These are phyloP conservation scores for Tilletia setariae DNA, from an alignment of 1,284 basidiomycete genomes.

Conservation along the genomic window DNA sequence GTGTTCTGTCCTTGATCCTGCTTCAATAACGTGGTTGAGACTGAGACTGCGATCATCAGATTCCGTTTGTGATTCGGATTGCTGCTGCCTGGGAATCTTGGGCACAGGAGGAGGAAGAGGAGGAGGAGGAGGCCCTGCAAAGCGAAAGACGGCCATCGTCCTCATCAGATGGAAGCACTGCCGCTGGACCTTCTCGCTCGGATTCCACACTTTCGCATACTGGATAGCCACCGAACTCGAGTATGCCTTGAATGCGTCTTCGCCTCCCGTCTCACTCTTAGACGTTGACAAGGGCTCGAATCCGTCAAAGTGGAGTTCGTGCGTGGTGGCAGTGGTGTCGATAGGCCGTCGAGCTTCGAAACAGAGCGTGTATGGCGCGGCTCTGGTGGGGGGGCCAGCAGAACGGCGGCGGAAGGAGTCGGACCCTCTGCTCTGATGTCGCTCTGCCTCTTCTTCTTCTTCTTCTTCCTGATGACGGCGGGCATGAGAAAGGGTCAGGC, in stretches of 20 bases:
- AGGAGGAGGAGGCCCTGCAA: not conserved
- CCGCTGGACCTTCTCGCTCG: conserved; percentile 1
- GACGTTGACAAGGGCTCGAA: not conserved
- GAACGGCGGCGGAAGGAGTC: not conserved
- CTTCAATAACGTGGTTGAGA: too few relatives aligned
- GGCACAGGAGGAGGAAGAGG: too few relatives aligned
- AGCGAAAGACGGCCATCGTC: not conserved
- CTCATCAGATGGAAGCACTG: not conserved
- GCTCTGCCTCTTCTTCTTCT: not conserved
- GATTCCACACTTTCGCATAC: conserved; percentile 12
- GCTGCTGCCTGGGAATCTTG: too few relatives aligned
- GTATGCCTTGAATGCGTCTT: conserved; percentile 4
- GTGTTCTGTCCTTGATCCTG: not conserved
- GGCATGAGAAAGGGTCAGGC: not conserved
- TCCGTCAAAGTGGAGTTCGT: not conserved
- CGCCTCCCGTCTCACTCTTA: too few relatives aligned
- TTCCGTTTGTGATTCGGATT: too few relatives aligned
- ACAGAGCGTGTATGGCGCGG: not conserved
- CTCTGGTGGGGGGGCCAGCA: not conserved
- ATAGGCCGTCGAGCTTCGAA: conserved; percentile 13
- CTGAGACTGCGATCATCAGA: too few relatives aligned
- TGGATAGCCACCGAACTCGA: not conserved
- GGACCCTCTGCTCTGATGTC: not conserved
- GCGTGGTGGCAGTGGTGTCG: not conserved
- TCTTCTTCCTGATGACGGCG: not conserved